Evolutionary conservation across 306 rosid genomes (phyloP).

Genomic region (Ormosia semicastrata): DNA sequence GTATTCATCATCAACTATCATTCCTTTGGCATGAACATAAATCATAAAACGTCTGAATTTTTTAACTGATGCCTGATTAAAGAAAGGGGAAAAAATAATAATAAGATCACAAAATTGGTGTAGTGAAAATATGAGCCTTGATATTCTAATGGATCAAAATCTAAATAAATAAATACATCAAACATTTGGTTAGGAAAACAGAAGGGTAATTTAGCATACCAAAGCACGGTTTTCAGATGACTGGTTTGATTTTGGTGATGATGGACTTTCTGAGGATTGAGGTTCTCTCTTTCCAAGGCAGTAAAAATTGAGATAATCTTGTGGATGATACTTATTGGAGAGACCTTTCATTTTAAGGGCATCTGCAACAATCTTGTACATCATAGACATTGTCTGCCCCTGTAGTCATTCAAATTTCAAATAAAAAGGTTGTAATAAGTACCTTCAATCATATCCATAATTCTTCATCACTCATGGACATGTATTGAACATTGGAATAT

Average conservation of each 20-base stretch:
- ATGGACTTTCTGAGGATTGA: not conserved
- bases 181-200: not conserved
- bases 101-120: conserved; percentile 1
- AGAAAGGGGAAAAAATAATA: not conserved
- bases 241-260: not conserved
- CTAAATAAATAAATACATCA: not conserved
- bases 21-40: conserved; percentile 78
- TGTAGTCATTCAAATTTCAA: conserved; percentile 33
- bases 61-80: conserved; percentile 44
- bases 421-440: not conserved
- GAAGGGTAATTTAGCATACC: conserved; percentile 36
- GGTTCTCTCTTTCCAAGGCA: conserved; percentile 71
- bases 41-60: conserved; percentile 68
- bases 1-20: conserved; percentile 67
- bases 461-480: not conserved
- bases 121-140: not conserved
- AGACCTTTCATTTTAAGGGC: conserved; percentile 58
- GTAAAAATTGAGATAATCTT: conserved; percentile 65
- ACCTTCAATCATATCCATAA: not conserved
- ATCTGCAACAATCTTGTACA: conserved; percentile 56
- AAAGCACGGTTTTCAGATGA: conserved; percentile 45
- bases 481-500: not conserved
- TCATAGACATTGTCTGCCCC: conserved; percentile 80
- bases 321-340: conserved; percentile 50
- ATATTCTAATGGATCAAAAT: not conserved